Percentiles rank a stretch among this genome's conserved stretches.
These are phyloP conservation scores for Hypericum perforatum DNA, from an alignment of 345 rosid genomes.

Conservation along the genomic window DNA sequence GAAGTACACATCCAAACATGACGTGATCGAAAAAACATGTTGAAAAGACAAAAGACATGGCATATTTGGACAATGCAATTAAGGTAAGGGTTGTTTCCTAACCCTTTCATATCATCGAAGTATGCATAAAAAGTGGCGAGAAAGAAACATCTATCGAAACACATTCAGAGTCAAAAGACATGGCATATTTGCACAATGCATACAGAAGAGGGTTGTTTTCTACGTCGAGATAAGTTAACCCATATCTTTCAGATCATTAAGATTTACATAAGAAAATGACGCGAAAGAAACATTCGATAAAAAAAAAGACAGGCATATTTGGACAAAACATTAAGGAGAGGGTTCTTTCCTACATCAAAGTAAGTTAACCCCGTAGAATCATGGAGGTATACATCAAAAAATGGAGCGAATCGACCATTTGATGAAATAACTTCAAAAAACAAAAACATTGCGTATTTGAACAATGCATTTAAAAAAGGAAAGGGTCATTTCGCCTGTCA, in stretches of 20 bases:
- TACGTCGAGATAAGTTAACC: conserved; percentile 54
- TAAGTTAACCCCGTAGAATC: conserved; percentile 46
- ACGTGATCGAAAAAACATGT: background rate
- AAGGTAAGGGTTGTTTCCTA: conserved; percentile 21
- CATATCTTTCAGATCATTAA: too few species aligned
- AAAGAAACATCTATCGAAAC: too few species aligned
- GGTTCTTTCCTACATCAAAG: conserved; percentile 41
- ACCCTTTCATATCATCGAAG: too few species aligned
- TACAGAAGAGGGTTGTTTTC: conserved; percentile 12
- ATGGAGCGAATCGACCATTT: background rate
- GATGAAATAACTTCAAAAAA: too few species aligned
- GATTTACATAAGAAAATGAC: background rate
- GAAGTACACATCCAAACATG: background rate
- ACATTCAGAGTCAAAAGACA: too few species aligned
- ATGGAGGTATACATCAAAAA: too few species aligned
- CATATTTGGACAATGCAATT: background rate
- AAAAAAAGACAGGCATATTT: too few species aligned
- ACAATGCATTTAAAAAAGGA: background rate
- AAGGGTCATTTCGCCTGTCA: conserved; percentile 35
- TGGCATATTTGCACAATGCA: too few species aligned
- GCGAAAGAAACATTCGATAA: background rate
- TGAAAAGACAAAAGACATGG: too few species aligned
- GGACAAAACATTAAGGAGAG: background rate
- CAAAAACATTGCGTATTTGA: too few species aligned
- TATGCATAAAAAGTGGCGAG: too few species aligned